phyloP scores from a whole-genome alignment of 257 asterid genomes.

The Lithospermum erythrorhizon region DNA sequence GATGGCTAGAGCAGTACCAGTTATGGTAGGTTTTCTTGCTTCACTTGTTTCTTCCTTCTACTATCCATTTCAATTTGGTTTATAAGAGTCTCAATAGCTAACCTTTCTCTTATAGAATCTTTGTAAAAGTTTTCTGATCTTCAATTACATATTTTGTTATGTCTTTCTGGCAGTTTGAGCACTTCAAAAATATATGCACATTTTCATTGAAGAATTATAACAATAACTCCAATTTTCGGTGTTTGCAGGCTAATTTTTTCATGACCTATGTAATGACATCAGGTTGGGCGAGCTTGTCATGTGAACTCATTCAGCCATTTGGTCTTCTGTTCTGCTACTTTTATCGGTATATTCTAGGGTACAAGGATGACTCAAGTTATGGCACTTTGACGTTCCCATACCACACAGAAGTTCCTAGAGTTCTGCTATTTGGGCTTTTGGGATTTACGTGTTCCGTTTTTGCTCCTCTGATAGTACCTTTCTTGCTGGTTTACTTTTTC shows the following conservation, averaged over 20 bases:
- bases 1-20: constrained; percentile 73
- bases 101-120: background rate
- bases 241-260: constrained; percentile 72
- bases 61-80: background rate
- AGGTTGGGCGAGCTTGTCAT: constrained; percentile 85
- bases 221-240: background rate
- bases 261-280: constrained; percentile 81
- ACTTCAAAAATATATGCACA: background rate
- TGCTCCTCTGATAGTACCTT: constrained; percentile 79
- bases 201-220: background rate
- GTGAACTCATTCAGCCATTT: constrained; percentile 67
- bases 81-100: background rate
- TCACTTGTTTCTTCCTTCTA: background rate
- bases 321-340: constrained; percentile 47
- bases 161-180: background rate
- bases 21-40: background rate
- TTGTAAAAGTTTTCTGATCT: background rate
- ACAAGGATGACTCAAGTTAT: constrained; percentile 29
- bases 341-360: constrained; percentile 31
- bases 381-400: constrained; percentile 55
- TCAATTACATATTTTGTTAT: background rate
- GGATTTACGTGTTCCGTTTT: constrained; percentile 55
- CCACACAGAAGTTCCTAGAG: constrained; percentile 81
- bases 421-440: constrained; percentile 37
- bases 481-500: constrained; percentile 64